These are phyloP conservation scores for Russula brevipes DNA, from an alignment of 768 basidiomycete genomes.

Conservation along the genomic window DNA sequence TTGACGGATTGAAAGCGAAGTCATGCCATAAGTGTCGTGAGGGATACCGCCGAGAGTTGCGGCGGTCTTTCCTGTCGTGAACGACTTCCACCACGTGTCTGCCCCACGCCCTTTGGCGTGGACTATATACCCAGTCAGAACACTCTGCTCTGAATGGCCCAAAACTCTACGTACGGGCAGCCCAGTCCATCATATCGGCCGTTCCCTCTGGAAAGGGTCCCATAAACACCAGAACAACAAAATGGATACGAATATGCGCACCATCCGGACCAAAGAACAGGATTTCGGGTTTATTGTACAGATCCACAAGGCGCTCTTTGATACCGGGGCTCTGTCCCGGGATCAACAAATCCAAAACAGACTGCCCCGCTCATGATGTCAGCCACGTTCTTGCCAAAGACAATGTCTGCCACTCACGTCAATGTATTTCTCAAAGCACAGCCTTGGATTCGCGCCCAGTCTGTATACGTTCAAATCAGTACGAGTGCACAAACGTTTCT, in stretches of 20 bases:
- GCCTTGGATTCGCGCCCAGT: slow-evolving; percentile 74
- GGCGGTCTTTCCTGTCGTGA: slow-evolving; percentile 94
- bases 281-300: slow-evolving; percentile 85
- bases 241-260: slow-evolving; percentile 30
- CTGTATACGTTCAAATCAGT: slow-evolving; percentile 32
- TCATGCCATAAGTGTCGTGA: slow-evolving; percentile 91
- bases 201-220: slow-evolving; percentile 69
- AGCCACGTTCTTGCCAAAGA: slow-evolving; percentile 2
- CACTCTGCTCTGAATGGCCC: neutral
- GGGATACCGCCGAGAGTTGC: slow-evolving; percentile 86
- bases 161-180: slow-evolving; percentile 58
- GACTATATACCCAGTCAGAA: slow-evolving; percentile 39
- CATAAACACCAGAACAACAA: neutral
- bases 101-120: slow-evolving; percentile 88
- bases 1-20: slow-evolving; percentile 88
- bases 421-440: slow-evolving; percentile 97
- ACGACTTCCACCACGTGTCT: slow-evolving; percentile 97
- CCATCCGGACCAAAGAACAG: slow-evolving; percentile 96
- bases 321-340: slow-evolving; percentile 95
- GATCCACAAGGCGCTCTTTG: slow-evolving; percentile 88
- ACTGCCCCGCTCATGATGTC: slow-evolving; percentile 37
- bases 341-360: slow-evolving; percentile 89
- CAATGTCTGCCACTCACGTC: slow-evolving; percentile 54
- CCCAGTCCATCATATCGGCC: slow-evolving; percentile 99
- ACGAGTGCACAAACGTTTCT: neutral